Conservation (phyloP, 169 alveolate genomes). For the Eimeria tenella region DNA sequence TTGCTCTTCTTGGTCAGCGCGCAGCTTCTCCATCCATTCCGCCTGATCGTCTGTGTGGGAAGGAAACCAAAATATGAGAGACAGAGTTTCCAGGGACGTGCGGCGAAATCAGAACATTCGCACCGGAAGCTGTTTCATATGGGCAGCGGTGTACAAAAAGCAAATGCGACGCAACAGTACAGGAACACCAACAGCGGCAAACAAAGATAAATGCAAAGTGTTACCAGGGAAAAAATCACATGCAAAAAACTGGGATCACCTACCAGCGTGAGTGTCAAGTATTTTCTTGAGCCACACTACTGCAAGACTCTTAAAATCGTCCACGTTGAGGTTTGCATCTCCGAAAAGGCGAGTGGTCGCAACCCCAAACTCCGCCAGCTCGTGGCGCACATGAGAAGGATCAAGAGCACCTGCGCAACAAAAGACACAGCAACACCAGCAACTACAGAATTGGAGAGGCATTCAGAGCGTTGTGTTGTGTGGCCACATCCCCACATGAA, state of each 20-base stretch:
- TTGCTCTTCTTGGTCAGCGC: constrained; percentile 80
- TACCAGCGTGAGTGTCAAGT: constrained; percentile 86
- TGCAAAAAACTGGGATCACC: background rate
- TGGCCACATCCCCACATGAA: too few relatives aligned
- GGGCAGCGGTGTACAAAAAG: too few relatives aligned
- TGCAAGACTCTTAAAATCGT: constrained; percentile 88
- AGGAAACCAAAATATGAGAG: background rate
- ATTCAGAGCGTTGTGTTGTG: too few relatives aligned
- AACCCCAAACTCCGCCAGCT: constrained; percentile 81
- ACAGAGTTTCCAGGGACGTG: too few relatives aligned
- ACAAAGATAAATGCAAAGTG: background rate
- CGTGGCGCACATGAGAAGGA: constrained; percentile 84
- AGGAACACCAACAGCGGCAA: too few relatives aligned
- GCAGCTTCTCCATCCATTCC: constrained; percentile 74
- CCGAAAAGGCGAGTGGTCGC: constrained; percentile 76
- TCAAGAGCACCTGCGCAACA: constrained; percentile 84
- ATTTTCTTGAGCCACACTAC: constrained; percentile 88
- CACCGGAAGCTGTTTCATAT: too few relatives aligned
- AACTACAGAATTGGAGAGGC: too few relatives aligned
- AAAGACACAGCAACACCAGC: background rate
- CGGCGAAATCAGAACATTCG: too few relatives aligned
- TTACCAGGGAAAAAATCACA: too few relatives aligned
- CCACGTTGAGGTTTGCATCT: constrained; percentile 84
- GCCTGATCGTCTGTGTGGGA: constrained; percentile 78
- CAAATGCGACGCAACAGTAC: too few relatives aligned